These are phyloP conservation scores for Leishmania amazonensis DNA, from an alignment of 208 protist species.

Conservation along the genomic window DNA sequence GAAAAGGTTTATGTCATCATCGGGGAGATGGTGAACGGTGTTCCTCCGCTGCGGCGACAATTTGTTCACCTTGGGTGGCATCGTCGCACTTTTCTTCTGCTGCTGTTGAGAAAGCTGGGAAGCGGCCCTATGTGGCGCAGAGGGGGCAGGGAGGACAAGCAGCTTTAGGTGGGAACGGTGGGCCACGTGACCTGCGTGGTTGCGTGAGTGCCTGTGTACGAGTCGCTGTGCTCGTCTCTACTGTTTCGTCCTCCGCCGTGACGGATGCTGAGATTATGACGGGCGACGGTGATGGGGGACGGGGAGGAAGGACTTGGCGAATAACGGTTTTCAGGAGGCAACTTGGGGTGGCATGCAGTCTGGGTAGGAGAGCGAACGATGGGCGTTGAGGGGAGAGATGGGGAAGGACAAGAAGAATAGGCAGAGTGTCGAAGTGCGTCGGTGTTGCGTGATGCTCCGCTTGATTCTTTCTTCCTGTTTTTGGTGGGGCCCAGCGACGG, in stretches of 20 bases:
- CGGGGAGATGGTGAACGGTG: not conserved
- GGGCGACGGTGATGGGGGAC: not conserved
- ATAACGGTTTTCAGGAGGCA: not conserved
- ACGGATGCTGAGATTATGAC: not conserved
- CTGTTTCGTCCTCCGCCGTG: not conserved
- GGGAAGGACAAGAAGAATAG: not conserved
- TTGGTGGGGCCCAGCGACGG: not conserved
- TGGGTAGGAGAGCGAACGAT: not conserved
- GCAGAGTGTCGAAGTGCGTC: not conserved
- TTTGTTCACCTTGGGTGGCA: not conserved
- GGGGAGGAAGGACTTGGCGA: not conserved
- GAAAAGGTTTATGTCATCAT: slow-evolving; percentile 42
- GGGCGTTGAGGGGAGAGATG: not conserved
- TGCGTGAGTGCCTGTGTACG: not conserved
- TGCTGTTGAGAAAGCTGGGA: not conserved
- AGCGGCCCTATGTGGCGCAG: not conserved
- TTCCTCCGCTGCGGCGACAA: not conserved
- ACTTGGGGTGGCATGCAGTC: not conserved
- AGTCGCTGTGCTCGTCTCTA: not conserved
- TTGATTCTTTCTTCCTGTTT: too few species aligned
- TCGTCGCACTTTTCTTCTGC: not conserved
- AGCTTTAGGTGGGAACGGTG: not conserved
- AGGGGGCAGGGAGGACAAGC: not conserved
- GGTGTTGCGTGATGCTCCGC: not conserved
- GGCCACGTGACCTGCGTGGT: not conserved